Evolutionary conservation across 116 monocot species (phyloP).

Genomic region (Posidonia oceanica): DNA sequence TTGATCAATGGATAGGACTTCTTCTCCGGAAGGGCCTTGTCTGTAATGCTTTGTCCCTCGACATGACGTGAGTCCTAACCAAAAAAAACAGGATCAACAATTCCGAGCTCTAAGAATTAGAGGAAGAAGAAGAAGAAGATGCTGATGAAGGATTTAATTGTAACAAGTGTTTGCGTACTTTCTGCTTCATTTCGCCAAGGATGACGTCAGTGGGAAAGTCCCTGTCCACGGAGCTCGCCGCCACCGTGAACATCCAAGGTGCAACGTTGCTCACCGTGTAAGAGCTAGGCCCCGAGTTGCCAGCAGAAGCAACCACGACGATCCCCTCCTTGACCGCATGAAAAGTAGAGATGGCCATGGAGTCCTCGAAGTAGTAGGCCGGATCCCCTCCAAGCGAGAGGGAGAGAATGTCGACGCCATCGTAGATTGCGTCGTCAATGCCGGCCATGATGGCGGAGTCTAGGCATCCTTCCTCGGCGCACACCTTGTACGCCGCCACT

Average conservation of each 20-base stretch:
- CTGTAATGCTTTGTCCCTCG: slow-evolving; percentile 42
- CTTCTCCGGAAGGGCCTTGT: slow-evolving; percentile 6
- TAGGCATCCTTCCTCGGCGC: slow-evolving; percentile 16
- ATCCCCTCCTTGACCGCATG: slow-evolving; percentile 19
- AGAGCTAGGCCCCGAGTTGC: slow-evolving; percentile 12
- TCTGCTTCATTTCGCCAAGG: slow-evolving; percentile 9
- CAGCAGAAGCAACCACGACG: slow-evolving; percentile 15
- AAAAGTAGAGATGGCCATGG: slow-evolving; percentile 14
- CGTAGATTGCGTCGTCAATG: slow-evolving; percentile 56
- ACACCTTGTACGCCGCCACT: slow-evolving; percentile 67
- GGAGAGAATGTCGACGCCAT: slow-evolving; percentile 72
- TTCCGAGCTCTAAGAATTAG: neutral
- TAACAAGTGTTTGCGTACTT: neutral
- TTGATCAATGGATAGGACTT: slow-evolving; percentile 32
- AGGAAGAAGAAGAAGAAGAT: neutral
- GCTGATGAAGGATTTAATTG: too few species aligned
- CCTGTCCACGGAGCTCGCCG: slow-evolving; percentile 24
- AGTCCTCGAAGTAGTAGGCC: slow-evolving; percentile 1
- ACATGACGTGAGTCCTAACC: neutral
- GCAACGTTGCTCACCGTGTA: slow-evolving; percentile 14
- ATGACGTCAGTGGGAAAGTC: slow-evolving; percentile 4
- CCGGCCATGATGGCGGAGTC: slow-evolving; percentile 56
- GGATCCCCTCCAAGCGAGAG: slow-evolving; percentile 43
- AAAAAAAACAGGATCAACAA: neutral
- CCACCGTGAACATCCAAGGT: slow-evolving; percentile 31